phyloP scores from a whole-genome alignment of 352 stramenopile species.

The Saprolegnia parasitica region DNA sequence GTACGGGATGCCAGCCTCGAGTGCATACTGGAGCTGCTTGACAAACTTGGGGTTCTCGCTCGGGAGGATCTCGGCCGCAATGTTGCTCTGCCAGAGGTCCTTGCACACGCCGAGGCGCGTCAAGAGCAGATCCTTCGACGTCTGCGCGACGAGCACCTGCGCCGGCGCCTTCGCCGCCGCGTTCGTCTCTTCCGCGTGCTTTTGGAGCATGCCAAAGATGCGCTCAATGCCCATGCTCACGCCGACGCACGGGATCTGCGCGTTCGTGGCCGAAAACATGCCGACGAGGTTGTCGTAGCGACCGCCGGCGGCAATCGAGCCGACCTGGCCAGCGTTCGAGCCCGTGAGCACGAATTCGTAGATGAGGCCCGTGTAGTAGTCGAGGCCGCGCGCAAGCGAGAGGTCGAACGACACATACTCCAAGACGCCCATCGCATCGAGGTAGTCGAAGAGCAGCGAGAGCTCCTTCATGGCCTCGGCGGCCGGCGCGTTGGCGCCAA shows the following conservation, averaged over 20 bases:
- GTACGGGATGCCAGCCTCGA: slow-evolving; percentile 94
- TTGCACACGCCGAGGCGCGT: slow-evolving; percentile 71
- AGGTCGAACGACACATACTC: slow-evolving; percentile 95
- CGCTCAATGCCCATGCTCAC: slow-evolving; percentile 98
- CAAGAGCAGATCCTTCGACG: slow-evolving; percentile 61
- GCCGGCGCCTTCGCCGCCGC: slow-evolving; percentile 40
- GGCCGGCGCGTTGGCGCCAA: slow-evolving; percentile 86
- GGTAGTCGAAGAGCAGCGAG: slow-evolving; percentile 94
- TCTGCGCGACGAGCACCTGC: slow-evolving; percentile 93
- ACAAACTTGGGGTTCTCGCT: slow-evolving; percentile 96
- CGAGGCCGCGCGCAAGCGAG: slow-evolving; percentile 93
- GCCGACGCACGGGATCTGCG: slow-evolving; percentile 96
- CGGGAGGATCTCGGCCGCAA: slow-evolving; percentile 95
- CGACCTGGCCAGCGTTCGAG: slow-evolving; percentile 86
- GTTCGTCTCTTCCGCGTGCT: slow-evolving; percentile 71
- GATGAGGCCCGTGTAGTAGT: slow-evolving; percentile 99
- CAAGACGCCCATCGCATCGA: slow-evolving; percentile 96
- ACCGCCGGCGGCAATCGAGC: slow-evolving; percentile 95
- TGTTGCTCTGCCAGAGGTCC: slow-evolving; percentile 86
- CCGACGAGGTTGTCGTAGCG: slow-evolving; percentile 98
- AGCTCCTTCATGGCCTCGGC: slow-evolving; percentile 89
- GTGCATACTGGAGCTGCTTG: slow-evolving; percentile 94
- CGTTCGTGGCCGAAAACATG: slow-evolving; percentile 93
- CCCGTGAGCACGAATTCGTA: slow-evolving; percentile 97
- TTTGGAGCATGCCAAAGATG: slow-evolving; percentile 98